Evolutionary conservation across 331 rosid genomes (phyloP).

Genomic region (Quercus phellos): DNA sequence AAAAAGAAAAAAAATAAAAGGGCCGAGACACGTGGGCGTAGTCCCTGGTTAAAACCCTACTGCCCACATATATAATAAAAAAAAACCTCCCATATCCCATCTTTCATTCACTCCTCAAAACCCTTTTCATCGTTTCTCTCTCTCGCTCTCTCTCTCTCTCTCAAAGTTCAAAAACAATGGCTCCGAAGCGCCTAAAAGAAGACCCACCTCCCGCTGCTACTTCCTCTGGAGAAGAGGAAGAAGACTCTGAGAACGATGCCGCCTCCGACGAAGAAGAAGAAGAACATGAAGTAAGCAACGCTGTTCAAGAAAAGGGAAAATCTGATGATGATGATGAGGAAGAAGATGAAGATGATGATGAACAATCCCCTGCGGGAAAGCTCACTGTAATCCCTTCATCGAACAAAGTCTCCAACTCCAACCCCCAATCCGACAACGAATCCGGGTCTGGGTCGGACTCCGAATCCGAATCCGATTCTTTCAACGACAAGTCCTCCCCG

Average conservation of each 20-base stretch:
- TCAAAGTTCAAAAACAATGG: slow-evolving; percentile 16
- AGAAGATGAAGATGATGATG: neutral
- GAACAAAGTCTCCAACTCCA: neutral
- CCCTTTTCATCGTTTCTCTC: neutral
- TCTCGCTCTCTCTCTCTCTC: neutral
- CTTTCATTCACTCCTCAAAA: neutral
- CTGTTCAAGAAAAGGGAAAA: neutral
- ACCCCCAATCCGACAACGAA: neutral
- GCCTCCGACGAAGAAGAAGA: slow-evolving; percentile 9
- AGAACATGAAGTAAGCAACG: neutral
- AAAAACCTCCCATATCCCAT: neutral
- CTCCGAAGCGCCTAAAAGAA: slow-evolving; percentile 32
- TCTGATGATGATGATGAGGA: slow-evolving; percentile 14
- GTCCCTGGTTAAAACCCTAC: slow-evolving; percentile 29
- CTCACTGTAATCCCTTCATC: neutral
- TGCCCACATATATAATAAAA: neutral
- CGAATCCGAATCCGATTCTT: slow-evolving; percentile 12
- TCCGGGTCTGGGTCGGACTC: neutral
- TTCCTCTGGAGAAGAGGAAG: slow-evolving; percentile 25
- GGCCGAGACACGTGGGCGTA: too few relatives aligned
- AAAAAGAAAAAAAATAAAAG: neutral
- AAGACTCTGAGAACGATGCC: slow-evolving; percentile 16
- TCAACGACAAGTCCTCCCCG: slow-evolving; percentile 25
- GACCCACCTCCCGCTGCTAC: slow-evolving; percentile 27
- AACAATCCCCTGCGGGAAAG: neutral